Evolutionary conservation across 208 protist species (phyloP).

Genomic region (Naegleria gruberi): DNA sequence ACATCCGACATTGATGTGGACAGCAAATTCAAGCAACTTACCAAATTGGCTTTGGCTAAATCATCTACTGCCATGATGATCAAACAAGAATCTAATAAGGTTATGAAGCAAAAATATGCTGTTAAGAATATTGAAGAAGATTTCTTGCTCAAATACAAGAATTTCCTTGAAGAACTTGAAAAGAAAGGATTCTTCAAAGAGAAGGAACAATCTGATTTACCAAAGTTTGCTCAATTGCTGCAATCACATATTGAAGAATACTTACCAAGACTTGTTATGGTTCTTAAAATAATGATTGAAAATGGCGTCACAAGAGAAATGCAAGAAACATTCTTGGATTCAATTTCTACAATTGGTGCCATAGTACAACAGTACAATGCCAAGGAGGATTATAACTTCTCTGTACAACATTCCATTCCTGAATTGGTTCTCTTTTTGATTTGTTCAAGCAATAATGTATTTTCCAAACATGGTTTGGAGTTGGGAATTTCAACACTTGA

Average conservation of each 20-base stretch:
- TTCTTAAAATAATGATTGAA: neutral
- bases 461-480: neutral
- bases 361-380: neutral
- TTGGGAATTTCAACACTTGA: neutral
- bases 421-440: neutral
- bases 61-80: neutral
- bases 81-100: neutral
- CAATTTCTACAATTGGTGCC: neutral
- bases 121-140: neutral
- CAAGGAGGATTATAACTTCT: neutral
- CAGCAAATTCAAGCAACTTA: neutral
- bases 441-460: neutral
- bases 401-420: neutral
- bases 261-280: neutral
- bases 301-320: neutral
- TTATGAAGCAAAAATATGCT: neutral
- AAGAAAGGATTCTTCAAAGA: neutral
- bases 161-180: neutral
- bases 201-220: neutral
- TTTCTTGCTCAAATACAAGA: neutral
- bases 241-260: neutral
- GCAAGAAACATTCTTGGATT: neutral
- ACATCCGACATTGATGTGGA: neutral
- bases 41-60: neutral
- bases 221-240: neutral